These are phyloP conservation scores for Agaricales sp. DNA, from an alignment of 1,284 basidiomycete genomes.

Conservation along the genomic window DNA sequence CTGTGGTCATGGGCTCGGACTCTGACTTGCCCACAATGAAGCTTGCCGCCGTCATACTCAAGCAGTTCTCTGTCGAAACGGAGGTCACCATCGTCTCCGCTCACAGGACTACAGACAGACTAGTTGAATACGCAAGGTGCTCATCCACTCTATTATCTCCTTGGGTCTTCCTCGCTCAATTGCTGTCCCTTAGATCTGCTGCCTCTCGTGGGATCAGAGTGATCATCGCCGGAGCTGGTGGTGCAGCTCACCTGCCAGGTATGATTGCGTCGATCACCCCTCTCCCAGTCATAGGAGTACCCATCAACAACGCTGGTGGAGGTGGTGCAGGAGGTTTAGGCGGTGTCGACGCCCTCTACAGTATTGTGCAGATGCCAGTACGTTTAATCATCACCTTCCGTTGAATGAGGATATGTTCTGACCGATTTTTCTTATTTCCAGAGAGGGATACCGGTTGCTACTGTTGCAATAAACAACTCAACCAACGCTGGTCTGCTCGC, in stretches of 20 bases:
- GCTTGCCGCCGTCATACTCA: constrained; percentile 79
- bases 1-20: constrained; percentile 98
- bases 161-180: background rate
- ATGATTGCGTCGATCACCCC: constrained; percentile 96
- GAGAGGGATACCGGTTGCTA: constrained; percentile 95
- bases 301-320: constrained; percentile 88
- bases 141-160: background rate
- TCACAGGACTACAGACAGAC: constrained; percentile 86
- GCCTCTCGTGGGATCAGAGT: constrained; percentile 64
- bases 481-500: constrained; percentile 93
- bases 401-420: background rate
- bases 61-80: constrained; percentile 78
- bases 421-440: constrained; percentile 21
- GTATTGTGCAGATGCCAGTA: constrained; percentile 99
- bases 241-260: constrained; percentile 94
- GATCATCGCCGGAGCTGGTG: constrained; percentile 94
- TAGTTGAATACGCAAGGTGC: constrained; percentile 72
- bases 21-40: constrained; percentile 95
- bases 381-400: constrained; percentile 20
- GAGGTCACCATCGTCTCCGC: constrained; percentile 96
- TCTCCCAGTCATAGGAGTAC: constrained; percentile 93
- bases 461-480: constrained; percentile 94
- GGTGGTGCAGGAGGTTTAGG: constrained; percentile 90
- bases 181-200: constrained; percentile 32
- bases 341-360: constrained; percentile 93